These are phyloP conservation scores for Scutellaria galericulata DNA, from an alignment of 257 asterid species.

Conservation along the genomic window DNA sequence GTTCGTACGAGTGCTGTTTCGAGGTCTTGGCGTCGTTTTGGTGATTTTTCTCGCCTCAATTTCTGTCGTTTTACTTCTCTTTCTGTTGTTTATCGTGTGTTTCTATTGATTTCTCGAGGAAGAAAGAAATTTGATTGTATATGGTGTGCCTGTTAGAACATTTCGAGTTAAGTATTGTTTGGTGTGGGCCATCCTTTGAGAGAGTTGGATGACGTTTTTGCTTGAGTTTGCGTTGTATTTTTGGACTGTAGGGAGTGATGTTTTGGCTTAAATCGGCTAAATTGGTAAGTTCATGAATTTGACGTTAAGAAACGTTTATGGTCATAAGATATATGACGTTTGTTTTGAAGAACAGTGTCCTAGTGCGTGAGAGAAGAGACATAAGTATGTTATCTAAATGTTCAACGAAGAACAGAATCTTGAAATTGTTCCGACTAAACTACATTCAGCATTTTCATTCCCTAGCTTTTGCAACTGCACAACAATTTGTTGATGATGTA, in stretches of 20 bases:
- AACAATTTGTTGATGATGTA: neutral
- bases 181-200: neutral
- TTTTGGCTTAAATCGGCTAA: neutral
- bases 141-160: constrained; percentile 11
- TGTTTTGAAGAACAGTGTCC: no score
- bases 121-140: constrained; percentile 6
- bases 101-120: constrained; percentile 15
- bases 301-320: neutral
- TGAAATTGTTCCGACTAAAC: no score
- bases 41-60: constrained; percentile 47
- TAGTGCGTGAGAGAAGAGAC: no score
- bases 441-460: neutral
- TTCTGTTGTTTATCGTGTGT: neutral
- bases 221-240: neutral
- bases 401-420: no score
- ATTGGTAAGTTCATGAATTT: neutral
- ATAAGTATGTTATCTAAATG: no score
- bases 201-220: neutral
- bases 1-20: constrained; percentile 73
- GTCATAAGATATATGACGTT: neutral
- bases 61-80: neutral
- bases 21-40: constrained; percentile 68
- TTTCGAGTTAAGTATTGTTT: neutral
- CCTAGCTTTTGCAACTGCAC: neutral
- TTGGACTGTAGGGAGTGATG: neutral